Base-by-base conservation (phyloP, 768 basidiomycete species). In the Boletus subcaerulescens region DNA sequence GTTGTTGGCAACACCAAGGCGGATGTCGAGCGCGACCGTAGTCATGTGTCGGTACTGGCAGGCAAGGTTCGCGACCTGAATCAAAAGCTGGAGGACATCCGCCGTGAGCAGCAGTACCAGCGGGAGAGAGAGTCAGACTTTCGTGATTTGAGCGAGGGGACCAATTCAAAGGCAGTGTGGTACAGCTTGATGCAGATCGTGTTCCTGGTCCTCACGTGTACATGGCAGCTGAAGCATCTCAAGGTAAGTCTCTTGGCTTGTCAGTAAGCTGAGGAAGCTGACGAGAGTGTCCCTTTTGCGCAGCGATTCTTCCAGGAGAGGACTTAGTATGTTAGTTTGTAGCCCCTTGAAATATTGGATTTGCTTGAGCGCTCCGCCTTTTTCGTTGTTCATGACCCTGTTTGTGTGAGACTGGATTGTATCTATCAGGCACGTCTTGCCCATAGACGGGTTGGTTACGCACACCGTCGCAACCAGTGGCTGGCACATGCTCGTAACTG, bases 41-140 rank as follows among this genome's bases (percentile, higher is more conserved):
- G 81, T 11, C 93, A 95, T 69, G 84, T 95, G 26, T 87, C 86
- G 4, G 86, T 90, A 62, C 75, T 95, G 35, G 87, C 91, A 0
- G 67, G 80, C 45, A 93, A 92, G 72, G 79, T 99, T 52, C 86
- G 92, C 26, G 97, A 98, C 65, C 77, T 99, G 57, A 99, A 98
- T 73, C 81, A 85, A 65, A 96, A 93, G 71, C 78, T 99, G 46
- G 91, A 91, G 70, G 93, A 96, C 63, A 89, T 98, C 52, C 80
- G 93, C 44, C 79, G 93, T 24, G 97, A 98, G 73, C 97, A 99
- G 74, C 91, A 95, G 72, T 99, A 98, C 68, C 96, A 98, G 76
- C 81, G 97, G 41, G 96, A 99, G 74, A 78, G 97, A 60, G 97
- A 99, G 73, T 79, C 90, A 12, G 87, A 91, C 62, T 99, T 89